A percentile compares a stretch with the other conserved stretches of the same genome.
phyloP scores from a whole-genome alignment of 2,329 filamentous ascomycete genomes.

The Penicillium sp. region DNA sequence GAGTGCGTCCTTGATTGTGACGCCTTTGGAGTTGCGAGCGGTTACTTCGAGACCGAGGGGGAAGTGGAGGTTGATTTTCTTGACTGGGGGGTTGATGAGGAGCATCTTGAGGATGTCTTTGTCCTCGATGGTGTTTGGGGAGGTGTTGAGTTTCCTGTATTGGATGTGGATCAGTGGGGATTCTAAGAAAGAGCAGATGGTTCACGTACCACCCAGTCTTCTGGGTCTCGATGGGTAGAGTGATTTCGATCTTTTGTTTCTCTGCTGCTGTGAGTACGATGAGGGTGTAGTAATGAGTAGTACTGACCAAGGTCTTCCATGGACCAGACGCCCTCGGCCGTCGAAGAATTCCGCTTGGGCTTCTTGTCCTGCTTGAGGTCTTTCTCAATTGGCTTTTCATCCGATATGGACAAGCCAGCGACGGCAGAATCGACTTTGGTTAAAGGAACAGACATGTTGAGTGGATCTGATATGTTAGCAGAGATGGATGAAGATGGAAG shows the following conservation, averaged over 20 bases:
- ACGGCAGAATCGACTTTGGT: constrained; percentile 91
- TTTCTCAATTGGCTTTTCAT: constrained; percentile 55
- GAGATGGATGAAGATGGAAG: constrained; percentile 15
- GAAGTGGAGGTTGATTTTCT: constrained; percentile 93
- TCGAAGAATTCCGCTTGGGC: constrained; percentile 71
- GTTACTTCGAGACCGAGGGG: constrained; percentile 83
- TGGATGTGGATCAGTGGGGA: not conserved
- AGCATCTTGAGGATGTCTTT: constrained; percentile 79
- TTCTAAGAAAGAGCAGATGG: not conserved
- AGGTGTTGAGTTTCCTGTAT: constrained; percentile 89
- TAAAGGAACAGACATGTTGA: constrained; percentile 65
- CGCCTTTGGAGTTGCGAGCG: constrained; percentile 87
- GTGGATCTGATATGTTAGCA: not conserved
- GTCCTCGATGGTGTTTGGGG: constrained; percentile 75
- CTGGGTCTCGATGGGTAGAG: constrained; percentile 39
- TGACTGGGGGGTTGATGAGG: constrained; percentile 79
- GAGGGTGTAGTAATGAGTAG: constrained; percentile 11
- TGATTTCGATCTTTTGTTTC: constrained; percentile 34
- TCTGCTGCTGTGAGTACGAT: constrained; percentile 21
- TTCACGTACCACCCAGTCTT: constrained; percentile 36
- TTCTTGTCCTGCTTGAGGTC: constrained; percentile 48
- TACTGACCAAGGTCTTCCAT: constrained; percentile 80
- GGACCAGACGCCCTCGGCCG: constrained; percentile 73
- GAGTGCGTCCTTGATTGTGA: constrained; percentile 95
- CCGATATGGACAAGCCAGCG: constrained; percentile 71